Percentiles rank a stretch among this genome's conserved stretches.
Evolutionary conservation across 108 stramenopile species (phyloP).

Genomic region (Pseudonitzschia delicatissima): DNA sequence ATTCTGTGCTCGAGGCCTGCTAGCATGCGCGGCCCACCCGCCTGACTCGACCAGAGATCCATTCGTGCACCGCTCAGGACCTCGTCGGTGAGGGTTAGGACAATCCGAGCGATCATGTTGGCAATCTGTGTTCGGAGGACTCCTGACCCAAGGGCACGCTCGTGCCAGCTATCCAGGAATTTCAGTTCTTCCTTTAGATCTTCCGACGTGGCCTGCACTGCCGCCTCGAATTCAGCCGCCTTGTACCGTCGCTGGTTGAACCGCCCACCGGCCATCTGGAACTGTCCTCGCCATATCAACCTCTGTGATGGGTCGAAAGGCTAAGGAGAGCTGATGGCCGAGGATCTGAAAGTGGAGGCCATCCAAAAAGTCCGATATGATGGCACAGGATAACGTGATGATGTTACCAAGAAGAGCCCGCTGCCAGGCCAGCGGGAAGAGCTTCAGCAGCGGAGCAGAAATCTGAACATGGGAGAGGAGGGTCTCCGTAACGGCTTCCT

Average conservation of each 20-base stretch:
- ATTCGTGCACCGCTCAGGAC: slow-evolving; percentile 76
- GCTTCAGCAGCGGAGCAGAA: slow-evolving; percentile 78
- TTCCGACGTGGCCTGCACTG: slow-evolving; percentile 76
- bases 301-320: slow-evolving; percentile 85
- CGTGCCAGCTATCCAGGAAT: slow-evolving; percentile 83
- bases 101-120: slow-evolving; percentile 81
- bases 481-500: slow-evolving; percentile 81
- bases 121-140: slow-evolving; percentile 80
- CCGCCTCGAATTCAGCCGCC: slow-evolving; percentile 80
- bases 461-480: slow-evolving; percentile 85
- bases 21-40: slow-evolving; percentile 74
- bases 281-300: slow-evolving; percentile 70
- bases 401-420: slow-evolving; percentile 85
- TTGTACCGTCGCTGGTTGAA: slow-evolving; percentile 56
- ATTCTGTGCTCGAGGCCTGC: slow-evolving; percentile 80
- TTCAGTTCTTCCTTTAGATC: slow-evolving; percentile 72
- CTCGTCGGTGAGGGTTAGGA: slow-evolving; percentile 81
- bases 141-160: slow-evolving; percentile 78
- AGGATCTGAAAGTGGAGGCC: slow-evolving; percentile 81
- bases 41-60: slow-evolving; percentile 85
- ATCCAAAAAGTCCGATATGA: slow-evolving; percentile 82
- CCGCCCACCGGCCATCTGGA: slow-evolving; percentile 53
- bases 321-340: slow-evolving; percentile 75
- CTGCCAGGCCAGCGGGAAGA: slow-evolving; percentile 88
- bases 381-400: slow-evolving; percentile 69